Conservation (phyloP, 2,329 filamentous ascomycete genomes). For the Lecanosticta acicola region DNA sequence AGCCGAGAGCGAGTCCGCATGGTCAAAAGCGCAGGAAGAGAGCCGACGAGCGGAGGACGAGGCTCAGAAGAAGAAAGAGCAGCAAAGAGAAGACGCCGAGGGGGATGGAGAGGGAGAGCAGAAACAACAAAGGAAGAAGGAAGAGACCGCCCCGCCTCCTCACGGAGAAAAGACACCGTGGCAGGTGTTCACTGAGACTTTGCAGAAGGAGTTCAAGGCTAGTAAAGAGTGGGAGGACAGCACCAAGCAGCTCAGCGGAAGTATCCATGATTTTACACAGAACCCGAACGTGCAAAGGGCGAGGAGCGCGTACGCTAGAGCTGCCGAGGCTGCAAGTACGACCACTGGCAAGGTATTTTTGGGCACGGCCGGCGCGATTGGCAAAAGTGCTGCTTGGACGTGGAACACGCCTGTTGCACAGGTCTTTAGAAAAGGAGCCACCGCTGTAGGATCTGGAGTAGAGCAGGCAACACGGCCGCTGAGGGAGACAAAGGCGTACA, state of each 20-base stretch:
- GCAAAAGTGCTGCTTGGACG: slow-evolving; percentile 89
- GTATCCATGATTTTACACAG: slow-evolving; percentile 85
- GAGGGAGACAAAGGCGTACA: slow-evolving; percentile 88
- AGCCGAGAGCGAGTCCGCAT: slow-evolving; percentile 38
- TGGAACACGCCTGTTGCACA: slow-evolving; percentile 95
- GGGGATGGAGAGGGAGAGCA: slow-evolving; percentile 44
- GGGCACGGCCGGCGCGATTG: slow-evolving; percentile 77
- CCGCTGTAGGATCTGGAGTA: slow-evolving; percentile 75
- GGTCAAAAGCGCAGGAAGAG: slow-evolving; percentile 32
- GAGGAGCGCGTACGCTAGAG: slow-evolving; percentile 78
- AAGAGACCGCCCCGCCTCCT: slow-evolving; percentile 76
- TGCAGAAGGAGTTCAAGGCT: slow-evolving; percentile 86
- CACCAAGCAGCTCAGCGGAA: slow-evolving; percentile 86
- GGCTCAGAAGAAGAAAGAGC: slow-evolving; percentile 28
- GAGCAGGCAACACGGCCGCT: slow-evolving; percentile 95
- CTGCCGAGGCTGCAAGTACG: slow-evolving; percentile 73
- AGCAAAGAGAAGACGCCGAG: slow-evolving; percentile 35
- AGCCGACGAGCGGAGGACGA: slow-evolving; percentile 42
- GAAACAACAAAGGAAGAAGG: slow-evolving; percentile 56
- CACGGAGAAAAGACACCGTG: slow-evolving; percentile 98
- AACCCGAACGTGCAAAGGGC: slow-evolving; percentile 86
- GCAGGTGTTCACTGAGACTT: slow-evolving; percentile 98
- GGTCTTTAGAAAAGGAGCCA: slow-evolving; percentile 79
- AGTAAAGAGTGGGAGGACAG: slow-evolving; percentile 99
- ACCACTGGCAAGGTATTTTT: slow-evolving; percentile 77